Evolutionary conservation across 1,139 yeast species (phyloP), one percentile per base, ranked within the genome.

Genomic region (Spathaspora sp.): DNA sequence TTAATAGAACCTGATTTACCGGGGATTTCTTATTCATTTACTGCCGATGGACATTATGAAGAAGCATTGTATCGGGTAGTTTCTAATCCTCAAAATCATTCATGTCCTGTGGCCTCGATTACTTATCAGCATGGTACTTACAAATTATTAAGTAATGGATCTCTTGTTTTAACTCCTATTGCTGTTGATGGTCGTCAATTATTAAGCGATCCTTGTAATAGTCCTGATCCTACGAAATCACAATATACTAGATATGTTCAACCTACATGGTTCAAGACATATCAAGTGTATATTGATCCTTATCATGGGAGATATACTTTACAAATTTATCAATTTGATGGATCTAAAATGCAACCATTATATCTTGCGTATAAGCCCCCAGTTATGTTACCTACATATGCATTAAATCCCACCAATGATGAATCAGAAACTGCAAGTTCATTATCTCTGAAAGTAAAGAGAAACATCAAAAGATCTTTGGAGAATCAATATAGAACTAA

Each of bases 1-100:
- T 74, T 93, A 50, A 88, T 90, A 55, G 99, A 95, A 64, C 99
- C 99, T 2, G 93, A 91, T 20, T 77, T 93, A 46, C 97, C 99
- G 4, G 99, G 99, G 24, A 81, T 91, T 50, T 85, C 95, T 5
- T 89, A 86, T 67, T 89, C 97, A 4, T 93, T 93, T 71, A 91
- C 97, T 1, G 81, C 76, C 15, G 98, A 93, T 66, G 98, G 98
- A 1, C 81, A 72, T 67, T 93, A 78, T 65, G 99, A 93, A 68
- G 89, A 88, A 63, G 99, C 99, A 7, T 65, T 84, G 43, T 93
- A 93, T 64, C 82, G 89, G 56, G 83, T 93, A 25, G 68, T 82
- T 0, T 74, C 89, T 8, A 85, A 91, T 64, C 78, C 97, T 1
- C 64, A 68, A 53, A 76, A 86, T 58, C 97, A 93, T 56, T 68